Conservation (phyloP, 2,329 filamentous ascomycete species). For the Corynespora cassiicola region DNA sequence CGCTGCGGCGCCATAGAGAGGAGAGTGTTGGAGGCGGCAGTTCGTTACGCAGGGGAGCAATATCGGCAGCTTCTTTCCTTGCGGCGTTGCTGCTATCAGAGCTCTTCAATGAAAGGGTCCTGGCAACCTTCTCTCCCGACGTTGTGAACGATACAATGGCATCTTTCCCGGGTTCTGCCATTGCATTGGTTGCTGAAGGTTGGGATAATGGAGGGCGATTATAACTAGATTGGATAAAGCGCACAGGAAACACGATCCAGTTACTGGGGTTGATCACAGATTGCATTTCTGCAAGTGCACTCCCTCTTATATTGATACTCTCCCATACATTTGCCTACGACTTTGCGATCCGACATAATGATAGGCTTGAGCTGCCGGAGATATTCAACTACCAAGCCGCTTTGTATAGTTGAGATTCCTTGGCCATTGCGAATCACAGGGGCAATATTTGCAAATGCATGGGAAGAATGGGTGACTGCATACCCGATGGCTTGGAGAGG, state of each 20-base stretch:
- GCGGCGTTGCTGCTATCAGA: conserved; percentile 4
- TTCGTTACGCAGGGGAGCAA: conserved; percentile 11
- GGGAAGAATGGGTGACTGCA: neutral
- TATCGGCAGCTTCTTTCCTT: conserved; percentile 2
- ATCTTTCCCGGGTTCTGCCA: too few relatives aligned
- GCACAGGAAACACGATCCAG: too few relatives aligned
- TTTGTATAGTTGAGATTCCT: conserved; percentile 2
- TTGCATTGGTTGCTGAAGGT: too few relatives aligned
- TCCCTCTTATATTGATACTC: neutral
- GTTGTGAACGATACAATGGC: too few relatives aligned
- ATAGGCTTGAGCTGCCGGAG: too few relatives aligned
- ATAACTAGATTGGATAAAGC: too few relatives aligned
- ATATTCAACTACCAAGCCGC: conserved; percentile 6
- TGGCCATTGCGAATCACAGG: conserved; percentile 22
- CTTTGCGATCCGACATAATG: too few relatives aligned
- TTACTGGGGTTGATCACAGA: too few relatives aligned
- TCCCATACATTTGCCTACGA: too few relatives aligned
- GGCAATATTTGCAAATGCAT: conserved; percentile 15
- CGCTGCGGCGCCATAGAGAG: conserved; percentile 14
- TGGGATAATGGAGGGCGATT: too few relatives aligned
- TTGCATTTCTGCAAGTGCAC: too few relatives aligned
- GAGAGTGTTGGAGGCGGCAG: conserved; percentile 11
- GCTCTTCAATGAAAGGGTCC: conserved; percentile 1
- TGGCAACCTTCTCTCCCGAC: neutral
- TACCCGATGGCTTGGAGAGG: neutral